A percentile compares a stretch with the other conserved stretches of the same genome.
Conservation (phyloP, 1,284 basidiomycete genomes). For the Tetrapyrgos nigripes region DNA sequence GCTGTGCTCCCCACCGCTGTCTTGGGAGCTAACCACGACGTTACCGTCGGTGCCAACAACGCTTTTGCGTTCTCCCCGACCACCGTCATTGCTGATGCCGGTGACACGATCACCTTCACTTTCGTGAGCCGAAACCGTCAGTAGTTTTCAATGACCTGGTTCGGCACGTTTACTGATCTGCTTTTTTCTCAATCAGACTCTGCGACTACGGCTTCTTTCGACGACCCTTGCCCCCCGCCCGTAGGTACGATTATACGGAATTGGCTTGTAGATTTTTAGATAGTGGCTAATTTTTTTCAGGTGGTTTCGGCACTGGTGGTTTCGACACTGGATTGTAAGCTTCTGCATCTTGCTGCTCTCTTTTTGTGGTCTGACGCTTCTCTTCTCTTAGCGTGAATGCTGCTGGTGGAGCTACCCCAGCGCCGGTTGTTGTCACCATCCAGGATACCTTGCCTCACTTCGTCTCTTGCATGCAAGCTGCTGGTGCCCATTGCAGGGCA, state of each 20-base stretch:
- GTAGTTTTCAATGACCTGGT: slow-evolving; percentile 4
- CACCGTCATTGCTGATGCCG: slow-evolving; percentile 1
- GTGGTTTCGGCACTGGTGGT: too few relatives aligned
- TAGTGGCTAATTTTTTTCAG: neutral
- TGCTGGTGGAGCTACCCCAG: neutral
- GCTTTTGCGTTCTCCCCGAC: slow-evolving; percentile 10
- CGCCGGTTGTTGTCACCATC: slow-evolving; percentile 16
- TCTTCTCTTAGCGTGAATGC: neutral
- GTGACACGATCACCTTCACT: slow-evolving; percentile 18
- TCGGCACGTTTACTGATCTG: slow-evolving; percentile 12
- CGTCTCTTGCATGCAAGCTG: slow-evolving; percentile 22
- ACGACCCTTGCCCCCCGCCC: slow-evolving; percentile 18
- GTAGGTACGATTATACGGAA: too few relatives aligned
- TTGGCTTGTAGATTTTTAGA: neutral
- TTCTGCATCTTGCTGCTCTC: too few relatives aligned
- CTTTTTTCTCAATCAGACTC: too few relatives aligned
- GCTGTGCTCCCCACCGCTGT: neutral
- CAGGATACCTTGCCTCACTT: slow-evolving; percentile 18
- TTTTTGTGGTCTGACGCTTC: too few relatives aligned
- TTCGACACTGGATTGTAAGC: too few relatives aligned
- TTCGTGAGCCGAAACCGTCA: slow-evolving; percentile 15
- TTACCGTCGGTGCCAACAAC: slow-evolving; percentile 13
- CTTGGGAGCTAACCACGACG: slow-evolving; percentile 1
- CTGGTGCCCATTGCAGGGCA: slow-evolving; percentile 20
- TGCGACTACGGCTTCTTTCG: too few relatives aligned